Evolutionary conservation across 768 basidiomycete genomes (phyloP), one percentile per base, ranked within the genome.

Genomic region (Trametes cinnabarina): DNA sequence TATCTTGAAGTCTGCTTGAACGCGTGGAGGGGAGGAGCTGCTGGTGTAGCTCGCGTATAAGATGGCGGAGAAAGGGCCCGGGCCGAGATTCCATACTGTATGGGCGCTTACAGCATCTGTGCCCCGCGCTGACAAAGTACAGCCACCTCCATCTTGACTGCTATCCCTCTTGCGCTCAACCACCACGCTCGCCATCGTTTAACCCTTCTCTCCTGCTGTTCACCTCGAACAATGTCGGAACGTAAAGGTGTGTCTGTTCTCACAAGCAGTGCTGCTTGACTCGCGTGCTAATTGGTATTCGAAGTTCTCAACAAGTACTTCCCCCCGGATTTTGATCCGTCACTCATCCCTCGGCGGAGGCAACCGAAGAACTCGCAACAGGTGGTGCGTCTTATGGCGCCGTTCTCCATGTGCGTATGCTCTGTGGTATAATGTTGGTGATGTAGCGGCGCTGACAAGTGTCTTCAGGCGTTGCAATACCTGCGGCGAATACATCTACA

Each of bases 401-500:
- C 97, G 0, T 99, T 98, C 72, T 96, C 94, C 4, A 99, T 99
- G 97, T 88, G 73, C 64, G 84, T 76, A 14, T 32, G 11, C 35
- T 35, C 2, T 44, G 10, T 12, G 22, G 20, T 51, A 8, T 35
- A 22, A 0, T 2, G 41, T 14, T 4, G 2, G 17, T 12, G 39
- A 15, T n/a, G 10, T 39, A 32, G 7, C n/a, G n/a, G n/a, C 25
- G 17, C 25, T 58, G 39, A 63, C 42, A 32, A 32, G 25, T 15
- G 22, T 28, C 28, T 46, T 6, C 43, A 92, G 91, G 90, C 86
- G 92, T 65, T 90, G 89, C 68, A 95, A 94, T 66, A 92, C 92
- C 3, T 99, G 97, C 66, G 97, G 95, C 47, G 97, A 99, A 75
- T 99, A 98, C 68, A 90, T 99, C 53, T 96, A 98, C 75, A 98